These are phyloP conservation scores for Drosera spatulata DNA, from an alignment of 179 eudicot genomes.

Conservation along the genomic window DNA sequence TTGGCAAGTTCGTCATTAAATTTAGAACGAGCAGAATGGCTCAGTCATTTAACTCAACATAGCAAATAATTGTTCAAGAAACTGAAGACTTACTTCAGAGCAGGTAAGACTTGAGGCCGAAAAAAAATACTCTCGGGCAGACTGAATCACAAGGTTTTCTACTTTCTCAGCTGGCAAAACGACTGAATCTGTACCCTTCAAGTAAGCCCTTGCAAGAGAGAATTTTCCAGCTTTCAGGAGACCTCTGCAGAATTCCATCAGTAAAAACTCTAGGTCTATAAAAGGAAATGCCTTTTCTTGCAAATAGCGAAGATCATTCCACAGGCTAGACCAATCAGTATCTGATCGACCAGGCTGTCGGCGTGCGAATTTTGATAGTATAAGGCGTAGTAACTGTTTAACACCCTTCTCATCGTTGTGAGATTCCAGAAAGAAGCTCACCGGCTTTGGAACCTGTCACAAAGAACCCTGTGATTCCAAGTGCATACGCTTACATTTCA, in stretches of 20 bases:
- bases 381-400: conserved; percentile 86
- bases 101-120: conserved; percentile 91
- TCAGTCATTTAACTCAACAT: not conserved
- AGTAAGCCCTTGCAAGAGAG: conserved; percentile 86
- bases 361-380: conserved; percentile 87
- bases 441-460: conserved; percentile 87
- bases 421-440: conserved; percentile 58
- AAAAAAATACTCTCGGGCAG: conserved; percentile 90
- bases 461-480: not conserved
- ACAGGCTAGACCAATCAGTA: conserved; percentile 91
- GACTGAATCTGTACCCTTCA: conserved; percentile 79
- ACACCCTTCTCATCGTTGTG: conserved; percentile 79
- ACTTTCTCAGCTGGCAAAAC: conserved; percentile 80
- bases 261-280: conserved; percentile 73
- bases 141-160: conserved; percentile 90
- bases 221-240: conserved; percentile 96
- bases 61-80: not conserved
- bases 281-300: conserved; percentile 92
- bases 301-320: conserved; percentile 88
- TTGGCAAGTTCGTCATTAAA: no score
- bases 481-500: not conserved
- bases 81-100: conserved; percentile 55
- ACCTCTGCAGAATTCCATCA: conserved; percentile 95
- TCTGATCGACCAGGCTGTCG: conserved; percentile 72
- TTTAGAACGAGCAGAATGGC: not conserved